phyloP scores from a whole-genome alignment of 2,329 filamentous ascomycete species.

The Sordariomycetes sp. region DNA sequence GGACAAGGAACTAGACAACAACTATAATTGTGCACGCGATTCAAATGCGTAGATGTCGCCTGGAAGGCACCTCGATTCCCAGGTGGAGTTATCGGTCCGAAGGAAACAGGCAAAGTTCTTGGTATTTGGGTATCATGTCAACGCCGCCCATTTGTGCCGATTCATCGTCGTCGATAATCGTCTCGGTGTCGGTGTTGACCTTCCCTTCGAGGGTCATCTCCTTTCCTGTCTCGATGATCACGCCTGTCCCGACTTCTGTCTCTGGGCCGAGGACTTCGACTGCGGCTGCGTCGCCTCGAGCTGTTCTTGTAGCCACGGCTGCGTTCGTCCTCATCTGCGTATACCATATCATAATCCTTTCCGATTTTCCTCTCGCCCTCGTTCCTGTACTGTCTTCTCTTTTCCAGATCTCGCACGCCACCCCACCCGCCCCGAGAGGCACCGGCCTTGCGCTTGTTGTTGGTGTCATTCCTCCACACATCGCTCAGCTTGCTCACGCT shows the following conservation, averaged over 20 bases:
- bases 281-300: conserved; percentile 26
- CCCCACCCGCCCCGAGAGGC: conserved; percentile 70
- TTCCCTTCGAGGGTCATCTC: no score
- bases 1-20: no score
- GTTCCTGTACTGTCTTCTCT: conserved; percentile 81
- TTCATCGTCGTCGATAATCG: conserved; percentile 12
- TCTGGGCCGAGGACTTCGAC: conserved; percentile 19
- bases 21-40: no score
- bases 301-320: neutral
- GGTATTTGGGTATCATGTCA: no score
- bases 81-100: no score
- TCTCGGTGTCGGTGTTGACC: conserved; percentile 20
- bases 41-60: no score
- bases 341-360: conserved; percentile 67
- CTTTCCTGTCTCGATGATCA: conserved; percentile 14
- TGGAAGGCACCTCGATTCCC: no score
- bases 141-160: no score
- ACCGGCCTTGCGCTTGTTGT: conserved; percentile 61
- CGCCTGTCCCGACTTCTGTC: conserved; percentile 17
- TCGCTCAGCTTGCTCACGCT: conserved; percentile 84
- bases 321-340: conserved; percentile 57
- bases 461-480: conserved; percentile 78
- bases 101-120: no score
- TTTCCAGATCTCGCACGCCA: conserved; percentile 79
- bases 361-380: conserved; percentile 36